Percentiles rank a stretch among this genome's conserved stretches.
phyloP scores from a whole-genome alignment of 805 yeast genomes.

The Saturnispora diversa region DNA sequence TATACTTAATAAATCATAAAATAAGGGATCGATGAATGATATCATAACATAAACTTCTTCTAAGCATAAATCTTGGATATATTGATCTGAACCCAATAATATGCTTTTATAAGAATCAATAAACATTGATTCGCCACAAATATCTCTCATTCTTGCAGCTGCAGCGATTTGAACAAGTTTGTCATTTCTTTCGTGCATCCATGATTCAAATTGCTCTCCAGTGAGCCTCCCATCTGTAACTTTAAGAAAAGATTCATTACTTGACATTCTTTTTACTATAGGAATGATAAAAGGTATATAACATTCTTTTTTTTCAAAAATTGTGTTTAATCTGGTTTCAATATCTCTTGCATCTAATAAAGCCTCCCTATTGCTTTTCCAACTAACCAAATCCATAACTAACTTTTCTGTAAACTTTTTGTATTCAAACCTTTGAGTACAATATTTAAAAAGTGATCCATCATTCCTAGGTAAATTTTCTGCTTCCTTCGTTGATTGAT shows the following conservation, averaged over 20 bases:
- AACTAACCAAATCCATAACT: neutral
- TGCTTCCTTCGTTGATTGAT: neutral
- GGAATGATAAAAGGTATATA: neutral
- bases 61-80: slow-evolving; percentile 1
- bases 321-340: neutral
- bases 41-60: slow-evolving; percentile 4
- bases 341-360: neutral
- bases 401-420: neutral
- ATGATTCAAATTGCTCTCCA: neutral
- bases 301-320: neutral
- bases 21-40: slow-evolving; percentile 6
- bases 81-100: neutral
- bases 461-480: neutral
- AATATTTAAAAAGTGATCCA: neutral
- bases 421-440: neutral
- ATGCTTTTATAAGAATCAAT: neutral
- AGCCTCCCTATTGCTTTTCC: neutral
- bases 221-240: neutral
- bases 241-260: neutral
- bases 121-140: neutral
- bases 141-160: neutral
- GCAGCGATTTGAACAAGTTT: neutral
- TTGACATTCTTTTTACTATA: neutral
- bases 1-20: slow-evolving; percentile 3
- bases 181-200: neutral